These are phyloP conservation scores for Usnea hakonensis DNA, from an alignment of 495 filamentous ascomycete genomes.

Conservation along the genomic window DNA sequence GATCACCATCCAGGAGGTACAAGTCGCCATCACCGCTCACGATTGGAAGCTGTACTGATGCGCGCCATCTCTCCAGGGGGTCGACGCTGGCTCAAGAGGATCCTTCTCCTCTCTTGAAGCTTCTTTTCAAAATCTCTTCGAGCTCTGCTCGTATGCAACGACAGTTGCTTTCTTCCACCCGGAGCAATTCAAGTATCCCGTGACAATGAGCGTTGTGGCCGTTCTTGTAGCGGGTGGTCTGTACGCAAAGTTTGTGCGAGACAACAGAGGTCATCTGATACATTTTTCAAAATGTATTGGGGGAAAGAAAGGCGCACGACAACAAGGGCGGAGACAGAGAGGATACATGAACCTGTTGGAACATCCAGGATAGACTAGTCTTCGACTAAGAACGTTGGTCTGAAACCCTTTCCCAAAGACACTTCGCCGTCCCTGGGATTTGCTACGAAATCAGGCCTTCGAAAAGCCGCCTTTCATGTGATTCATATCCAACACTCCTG, in stretches of 20 bases:
- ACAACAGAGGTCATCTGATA: conserved; percentile 47
- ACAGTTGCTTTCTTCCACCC: conserved; percentile 54
- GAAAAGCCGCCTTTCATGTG: neutral
- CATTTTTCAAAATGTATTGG: conserved; percentile 1
- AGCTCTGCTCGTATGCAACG: conserved; percentile 51
- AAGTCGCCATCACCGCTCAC: conserved; percentile 13
- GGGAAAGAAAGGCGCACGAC: neutral
- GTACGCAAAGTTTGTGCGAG: conserved; percentile 50
- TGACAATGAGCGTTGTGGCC: conserved; percentile 47
- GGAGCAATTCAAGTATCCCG: conserved; percentile 53
- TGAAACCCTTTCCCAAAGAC: neutral
- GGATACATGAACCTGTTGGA: neutral
- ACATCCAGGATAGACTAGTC: neutral
- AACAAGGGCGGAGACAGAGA: neutral
- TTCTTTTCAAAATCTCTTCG: conserved; percentile 57
- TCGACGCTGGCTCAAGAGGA: conserved; percentile 43
- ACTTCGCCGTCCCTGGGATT: neutral
- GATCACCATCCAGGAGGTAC: conserved; percentile 56
- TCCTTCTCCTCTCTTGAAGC: conserved; percentile 56
- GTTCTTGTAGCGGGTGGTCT: conserved; percentile 40
- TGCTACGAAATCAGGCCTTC: neutral
- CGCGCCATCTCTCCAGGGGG: conserved; percentile 31
- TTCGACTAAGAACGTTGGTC: neutral
- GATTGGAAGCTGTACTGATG: neutral
- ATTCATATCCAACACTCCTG: neutral